phyloP scores from a whole-genome alignment of 371 early-diverging fungal genomes.

The Blakeslea trispora region DNA sequence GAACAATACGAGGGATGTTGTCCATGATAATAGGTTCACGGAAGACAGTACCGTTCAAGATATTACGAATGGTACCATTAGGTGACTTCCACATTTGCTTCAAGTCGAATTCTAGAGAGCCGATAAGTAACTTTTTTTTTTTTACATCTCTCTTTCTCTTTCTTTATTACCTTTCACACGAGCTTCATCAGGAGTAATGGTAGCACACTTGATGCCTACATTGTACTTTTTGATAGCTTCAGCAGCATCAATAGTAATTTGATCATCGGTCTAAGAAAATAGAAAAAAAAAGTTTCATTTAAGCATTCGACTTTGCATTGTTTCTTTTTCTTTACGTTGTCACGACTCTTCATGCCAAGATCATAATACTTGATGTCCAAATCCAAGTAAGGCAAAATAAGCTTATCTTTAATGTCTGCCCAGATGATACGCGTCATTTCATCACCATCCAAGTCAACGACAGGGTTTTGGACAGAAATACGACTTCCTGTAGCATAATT shows the following conservation, averaged over 20 bases:
- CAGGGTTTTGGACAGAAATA: conserved; percentile 81
- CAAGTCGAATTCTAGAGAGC: conserved; percentile 91
- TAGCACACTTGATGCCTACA: conserved; percentile 98
- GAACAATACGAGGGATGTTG: conserved; percentile 87
- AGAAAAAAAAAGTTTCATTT: background rate
- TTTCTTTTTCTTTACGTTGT: conserved; percentile 74
- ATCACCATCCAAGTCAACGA: conserved; percentile 95
- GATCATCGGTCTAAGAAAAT: conserved; percentile 92
- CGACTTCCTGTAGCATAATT: conserved; percentile 51
- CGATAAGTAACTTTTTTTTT: conserved; percentile 98
- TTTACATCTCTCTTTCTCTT: no score
- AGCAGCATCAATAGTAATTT: conserved; percentile 95
- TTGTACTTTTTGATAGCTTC: conserved; percentile 96
- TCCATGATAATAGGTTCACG: conserved; percentile 94
- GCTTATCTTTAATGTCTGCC: conserved; percentile 90
- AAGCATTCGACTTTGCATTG: conserved; percentile 92
- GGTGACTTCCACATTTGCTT: conserved; percentile 97
- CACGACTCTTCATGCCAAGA: conserved; percentile 89
- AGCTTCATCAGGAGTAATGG: conserved; percentile 96
- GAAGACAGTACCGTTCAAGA: conserved; percentile 96
- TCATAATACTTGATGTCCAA: conserved; percentile 96
- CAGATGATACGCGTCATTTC: conserved; percentile 97
- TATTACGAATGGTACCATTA: conserved; percentile 97
- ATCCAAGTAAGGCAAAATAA: conserved; percentile 91
- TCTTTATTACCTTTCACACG: conserved; percentile 89